A percentile compares a stretch with the other conserved stretches of the same genome.
Conservation (phyloP, 305 asterid species). For the Rubia balearica region DNA sequence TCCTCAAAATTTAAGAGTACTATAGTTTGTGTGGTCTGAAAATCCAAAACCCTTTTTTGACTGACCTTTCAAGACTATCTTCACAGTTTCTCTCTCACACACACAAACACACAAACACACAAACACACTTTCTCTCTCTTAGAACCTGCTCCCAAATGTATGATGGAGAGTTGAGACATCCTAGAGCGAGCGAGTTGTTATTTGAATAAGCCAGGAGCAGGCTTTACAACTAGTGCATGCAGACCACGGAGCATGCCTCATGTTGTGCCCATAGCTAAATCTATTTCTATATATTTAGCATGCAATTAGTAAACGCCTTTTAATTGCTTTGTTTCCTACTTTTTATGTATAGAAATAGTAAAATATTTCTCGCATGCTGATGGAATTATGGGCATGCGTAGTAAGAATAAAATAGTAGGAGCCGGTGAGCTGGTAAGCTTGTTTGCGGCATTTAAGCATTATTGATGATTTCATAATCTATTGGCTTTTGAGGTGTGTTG, state of each 20-base stretch:
- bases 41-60: constrained; percentile 19
- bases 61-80: constrained; percentile 18
- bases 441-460: constrained; percentile 10
- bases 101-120: no score
- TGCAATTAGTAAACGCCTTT: not conserved
- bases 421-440: not conserved
- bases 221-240: not conserved
- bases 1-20: no score
- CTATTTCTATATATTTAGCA: constrained; percentile 6
- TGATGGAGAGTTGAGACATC: constrained; percentile 7
- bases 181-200: not conserved
- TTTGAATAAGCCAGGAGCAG: not conserved
- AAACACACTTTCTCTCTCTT: not conserved
- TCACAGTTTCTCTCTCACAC: not conserved
- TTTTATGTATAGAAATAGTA: not conserved
- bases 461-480: constrained; percentile 16
- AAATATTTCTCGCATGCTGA: constrained; percentile 17
- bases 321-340: not conserved
- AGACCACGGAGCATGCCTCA: not conserved
- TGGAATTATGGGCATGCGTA: constrained; percentile 11
- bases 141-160: not conserved
- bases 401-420: not conserved
- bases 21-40: no score
- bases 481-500: constrained; percentile 11
- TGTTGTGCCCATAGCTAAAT: not conserved